Conservation (phyloP, 75 land plant genomes). For the Isoetes taiwanensis region DNA sequence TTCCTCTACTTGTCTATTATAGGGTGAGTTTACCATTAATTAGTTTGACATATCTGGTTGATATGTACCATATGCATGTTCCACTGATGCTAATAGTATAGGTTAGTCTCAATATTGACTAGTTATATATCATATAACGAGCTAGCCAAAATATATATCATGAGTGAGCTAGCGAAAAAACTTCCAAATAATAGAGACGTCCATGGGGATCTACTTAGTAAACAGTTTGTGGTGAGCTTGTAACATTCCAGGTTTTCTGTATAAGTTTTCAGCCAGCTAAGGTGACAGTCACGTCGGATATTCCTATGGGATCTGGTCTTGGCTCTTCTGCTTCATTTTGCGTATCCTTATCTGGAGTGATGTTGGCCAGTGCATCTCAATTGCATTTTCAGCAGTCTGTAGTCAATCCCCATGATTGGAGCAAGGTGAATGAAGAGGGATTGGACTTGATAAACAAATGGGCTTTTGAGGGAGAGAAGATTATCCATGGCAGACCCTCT, state of each 20-base stretch:
- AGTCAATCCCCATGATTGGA: background rate
- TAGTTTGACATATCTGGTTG: background rate
- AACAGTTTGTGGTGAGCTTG: constrained; percentile 5
- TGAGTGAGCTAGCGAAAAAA: too few species aligned
- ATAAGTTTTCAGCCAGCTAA: constrained; percentile 52
- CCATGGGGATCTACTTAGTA: background rate
- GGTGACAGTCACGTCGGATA: constrained; percentile 54
- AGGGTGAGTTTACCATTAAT: constrained; percentile 34
- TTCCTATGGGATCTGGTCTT: constrained; percentile 78
- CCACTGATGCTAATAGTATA: too few species aligned
- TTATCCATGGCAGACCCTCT: constrained; percentile 92
- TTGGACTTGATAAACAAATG: constrained; percentile 69
- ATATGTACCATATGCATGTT: background rate
- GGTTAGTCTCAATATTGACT: too few species aligned
- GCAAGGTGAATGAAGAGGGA: constrained; percentile 22
- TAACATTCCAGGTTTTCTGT: constrained; percentile 12
- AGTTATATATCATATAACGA: too few species aligned
- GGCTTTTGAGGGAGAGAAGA: constrained; percentile 97
- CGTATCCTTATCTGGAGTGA: constrained; percentile 59
- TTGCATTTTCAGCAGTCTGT: constrained; percentile 8
- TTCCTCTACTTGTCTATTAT: constrained; percentile 54
- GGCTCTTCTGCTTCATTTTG: constrained; percentile 90
- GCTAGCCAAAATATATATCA: too few species aligned
- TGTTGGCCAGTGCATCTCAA: constrained; percentile 39
- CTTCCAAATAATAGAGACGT: background rate